These are phyloP conservation scores for Linanthus parryae DNA, from an alignment of 148 eudicot species.

Conservation along the genomic window DNA sequence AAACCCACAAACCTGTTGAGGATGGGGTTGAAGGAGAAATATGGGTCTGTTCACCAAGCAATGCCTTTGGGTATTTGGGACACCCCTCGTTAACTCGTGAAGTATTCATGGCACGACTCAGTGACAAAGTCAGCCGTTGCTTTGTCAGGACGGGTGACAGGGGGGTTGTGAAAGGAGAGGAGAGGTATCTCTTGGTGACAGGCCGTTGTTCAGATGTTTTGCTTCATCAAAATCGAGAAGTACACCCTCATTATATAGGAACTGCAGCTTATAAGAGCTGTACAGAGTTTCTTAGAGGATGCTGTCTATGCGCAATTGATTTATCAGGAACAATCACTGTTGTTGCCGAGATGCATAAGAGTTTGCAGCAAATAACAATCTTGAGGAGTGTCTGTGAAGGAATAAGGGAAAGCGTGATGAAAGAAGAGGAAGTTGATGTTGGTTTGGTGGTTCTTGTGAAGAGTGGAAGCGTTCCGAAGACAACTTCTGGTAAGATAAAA, in stretches of 20 bases:
- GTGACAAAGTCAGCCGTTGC: conserved; percentile 7
- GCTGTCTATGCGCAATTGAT: conserved; percentile 36
- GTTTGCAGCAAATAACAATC: conserved; percentile 4
- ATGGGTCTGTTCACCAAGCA: conserved; percentile 45
- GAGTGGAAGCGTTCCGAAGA: conserved; percentile 36
- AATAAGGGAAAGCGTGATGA: conserved; percentile 20
- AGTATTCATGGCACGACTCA: conserved; percentile 19
- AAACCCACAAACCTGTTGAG: conserved; percentile 24
- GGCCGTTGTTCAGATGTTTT: conserved; percentile 32
- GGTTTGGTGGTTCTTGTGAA: conserved; percentile 36
- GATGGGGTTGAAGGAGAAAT: conserved; percentile 50
- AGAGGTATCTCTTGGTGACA: conserved; percentile 32
- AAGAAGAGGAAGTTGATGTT: conserved; percentile 21
- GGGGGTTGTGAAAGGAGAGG: conserved; percentile 33
- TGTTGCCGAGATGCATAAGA: conserved; percentile 35
- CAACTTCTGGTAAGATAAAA: conserved; percentile 42
- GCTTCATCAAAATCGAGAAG: conserved; percentile 13
- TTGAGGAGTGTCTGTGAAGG: conserved; percentile 27
- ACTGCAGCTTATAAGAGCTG: conserved; percentile 25
- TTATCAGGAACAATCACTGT: conserved; percentile 12
- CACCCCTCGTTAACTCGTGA: conserved; percentile 34
- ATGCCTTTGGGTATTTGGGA: conserved; percentile 35
- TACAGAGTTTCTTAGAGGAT: conserved; percentile 24
- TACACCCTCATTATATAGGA: conserved; percentile 41
- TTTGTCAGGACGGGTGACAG: conserved; percentile 38